phyloP scores from a whole-genome alignment of 192 early-diverging fungal species.

The Linnemannia schmuckeri region DNA sequence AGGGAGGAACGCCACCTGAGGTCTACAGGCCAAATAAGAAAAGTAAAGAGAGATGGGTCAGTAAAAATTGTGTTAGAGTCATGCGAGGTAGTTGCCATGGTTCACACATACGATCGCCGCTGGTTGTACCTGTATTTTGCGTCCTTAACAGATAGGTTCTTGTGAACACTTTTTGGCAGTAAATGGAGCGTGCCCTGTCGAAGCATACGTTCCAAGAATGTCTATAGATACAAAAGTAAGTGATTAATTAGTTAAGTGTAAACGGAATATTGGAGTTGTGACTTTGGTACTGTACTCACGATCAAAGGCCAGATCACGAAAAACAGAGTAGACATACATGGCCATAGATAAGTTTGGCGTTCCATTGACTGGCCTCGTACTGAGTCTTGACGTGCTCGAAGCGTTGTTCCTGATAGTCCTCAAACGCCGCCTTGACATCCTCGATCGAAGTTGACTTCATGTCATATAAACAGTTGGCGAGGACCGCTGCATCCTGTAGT shows the following conservation, averaged over 20 bases:
- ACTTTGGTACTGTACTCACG: not conserved
- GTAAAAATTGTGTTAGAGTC: no score
- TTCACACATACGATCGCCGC: not conserved
- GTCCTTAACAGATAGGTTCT: not conserved
- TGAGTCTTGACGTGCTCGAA: conserved; percentile 11
- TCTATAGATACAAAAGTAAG: not conserved
- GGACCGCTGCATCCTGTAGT: not conserved
- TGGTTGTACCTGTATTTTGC: not conserved
- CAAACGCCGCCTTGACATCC: not conserved
- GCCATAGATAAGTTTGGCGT: conserved; percentile 6
- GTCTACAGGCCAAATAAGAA: not conserved
- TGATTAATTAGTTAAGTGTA: not conserved
- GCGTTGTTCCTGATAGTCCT: conserved; percentile 9
- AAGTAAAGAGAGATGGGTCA: not conserved
- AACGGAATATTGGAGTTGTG: no score
- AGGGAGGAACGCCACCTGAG: conserved; percentile 11
- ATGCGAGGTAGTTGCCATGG: not conserved
- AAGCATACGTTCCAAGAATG: not conserved
- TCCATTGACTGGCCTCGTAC: conserved; percentile 8
- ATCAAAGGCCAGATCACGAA: not conserved
- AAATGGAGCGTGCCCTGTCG: not conserved
- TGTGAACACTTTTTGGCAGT: not conserved
- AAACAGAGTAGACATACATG: not conserved
- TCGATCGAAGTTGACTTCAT: not conserved
- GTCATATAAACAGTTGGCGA: conserved; percentile 4